Conservation (phyloP, 2,329 filamentous ascomycete genomes). For the Xylariomycetidae sp. region DNA sequence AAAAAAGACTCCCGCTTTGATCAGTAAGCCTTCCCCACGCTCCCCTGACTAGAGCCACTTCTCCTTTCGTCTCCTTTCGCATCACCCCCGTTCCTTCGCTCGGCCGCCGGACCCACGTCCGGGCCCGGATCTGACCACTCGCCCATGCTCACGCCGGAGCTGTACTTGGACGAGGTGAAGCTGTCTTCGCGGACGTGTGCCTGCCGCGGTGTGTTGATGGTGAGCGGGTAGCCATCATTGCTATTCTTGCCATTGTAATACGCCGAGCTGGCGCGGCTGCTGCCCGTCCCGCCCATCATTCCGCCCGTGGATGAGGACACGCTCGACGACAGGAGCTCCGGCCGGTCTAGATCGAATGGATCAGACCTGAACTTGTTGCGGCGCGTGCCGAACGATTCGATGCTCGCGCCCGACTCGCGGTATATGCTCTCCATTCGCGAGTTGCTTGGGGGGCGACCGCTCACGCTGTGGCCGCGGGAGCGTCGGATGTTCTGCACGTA, state of each 20-base stretch:
- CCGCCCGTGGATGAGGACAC: conserved; percentile 19
- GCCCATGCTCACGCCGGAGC: conserved; percentile 42
- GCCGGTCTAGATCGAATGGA: conserved; percentile 59
- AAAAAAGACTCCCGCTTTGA: no score
- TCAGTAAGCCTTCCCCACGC: conserved; percentile 32
- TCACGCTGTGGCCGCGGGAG: conserved; percentile 44
- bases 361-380: conserved; percentile 58
- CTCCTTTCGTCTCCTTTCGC: conserved; percentile 11
- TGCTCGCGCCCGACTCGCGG: conserved; percentile 39
- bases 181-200: conserved; percentile 35
- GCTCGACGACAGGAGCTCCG: conserved; percentile 35
- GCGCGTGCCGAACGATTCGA: conserved; percentile 34
- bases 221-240: conserved; percentile 11
- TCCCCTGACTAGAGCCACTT: conserved; percentile 20
- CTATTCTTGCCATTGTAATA: conserved; percentile 14
- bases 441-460: conserved; percentile 21
- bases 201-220: conserved; percentile 22
- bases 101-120: conserved; percentile 41
- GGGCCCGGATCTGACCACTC: conserved; percentile 52
- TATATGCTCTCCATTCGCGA: conserved; percentile 34
- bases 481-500: conserved; percentile 45
- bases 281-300: no score
- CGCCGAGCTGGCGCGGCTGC: conserved; percentile 22
- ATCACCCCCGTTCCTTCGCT: conserved; percentile 19
- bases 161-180: conserved; percentile 40